Evolutionary conservation across 805 yeast genomes (phyloP).

Genomic region (Nakazawaea holstii): DNA sequence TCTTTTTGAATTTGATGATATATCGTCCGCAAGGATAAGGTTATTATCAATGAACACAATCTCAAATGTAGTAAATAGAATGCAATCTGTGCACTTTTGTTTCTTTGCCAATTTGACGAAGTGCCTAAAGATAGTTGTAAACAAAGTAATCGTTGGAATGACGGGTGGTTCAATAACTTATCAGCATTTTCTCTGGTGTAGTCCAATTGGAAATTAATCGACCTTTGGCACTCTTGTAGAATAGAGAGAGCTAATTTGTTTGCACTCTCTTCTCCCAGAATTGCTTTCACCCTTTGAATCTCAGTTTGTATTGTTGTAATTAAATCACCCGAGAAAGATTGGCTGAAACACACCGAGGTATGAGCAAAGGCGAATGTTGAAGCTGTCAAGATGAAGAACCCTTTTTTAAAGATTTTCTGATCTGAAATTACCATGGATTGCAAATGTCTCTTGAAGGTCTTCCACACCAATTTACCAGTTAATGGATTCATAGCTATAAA

Average conservation of each 20-base stretch:
- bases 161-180: constrained; percentile 68
- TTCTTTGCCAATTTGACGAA: constrained; percentile 30
- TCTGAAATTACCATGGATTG: constrained; percentile 2
- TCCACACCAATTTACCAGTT: constrained; percentile 17
- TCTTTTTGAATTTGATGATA: constrained; percentile 59
- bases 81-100: constrained; percentile 43
- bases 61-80: constrained; percentile 65
- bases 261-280: constrained; percentile 20
- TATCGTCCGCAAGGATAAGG: constrained; percentile 54
- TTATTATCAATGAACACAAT: constrained; percentile 63
- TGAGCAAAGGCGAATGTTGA: constrained; percentile 63
- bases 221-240: constrained; percentile 65
- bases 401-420: constrained; percentile 11
- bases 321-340: constrained; percentile 64
- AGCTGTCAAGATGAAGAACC: constrained; percentile 37
- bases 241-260: constrained; percentile 35
- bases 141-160: constrained; percentile 66
- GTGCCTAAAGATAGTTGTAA: constrained; percentile 65
- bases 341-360: constrained; percentile 66
- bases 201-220: constrained; percentile 68
- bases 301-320: constrained; percentile 50
- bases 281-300: constrained; percentile 23
- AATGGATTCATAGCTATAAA: constrained; percentile 25
- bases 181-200: constrained; percentile 72
- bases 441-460: constrained; percentile 17